Conservation (phyloP, 176 grass and related monocot species). For the Eleusine coracana region DNA sequence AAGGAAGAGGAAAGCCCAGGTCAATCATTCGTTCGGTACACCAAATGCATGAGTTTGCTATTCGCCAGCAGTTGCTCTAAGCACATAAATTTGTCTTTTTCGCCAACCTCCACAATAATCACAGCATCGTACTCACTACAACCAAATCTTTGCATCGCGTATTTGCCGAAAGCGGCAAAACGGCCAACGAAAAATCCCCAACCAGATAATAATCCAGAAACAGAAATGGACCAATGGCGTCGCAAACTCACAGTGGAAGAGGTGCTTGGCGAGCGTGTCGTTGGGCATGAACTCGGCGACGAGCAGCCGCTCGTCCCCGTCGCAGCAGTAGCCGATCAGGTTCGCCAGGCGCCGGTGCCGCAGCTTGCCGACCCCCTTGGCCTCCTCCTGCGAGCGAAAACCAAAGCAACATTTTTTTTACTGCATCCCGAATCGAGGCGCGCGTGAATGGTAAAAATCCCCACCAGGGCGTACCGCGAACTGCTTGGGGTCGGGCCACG, state of each 20-base stretch:
- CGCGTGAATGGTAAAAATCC: not conserved
- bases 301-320: constrained; percentile 95
- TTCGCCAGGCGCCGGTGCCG: constrained; percentile 78
- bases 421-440: not conserved
- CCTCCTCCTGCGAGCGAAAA: constrained; percentile 75
- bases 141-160: not conserved
- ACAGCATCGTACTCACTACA: not conserved
- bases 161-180: not conserved
- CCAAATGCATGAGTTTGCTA: constrained; percentile 37
- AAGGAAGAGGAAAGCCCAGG: constrained; percentile 15
- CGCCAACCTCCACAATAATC: constrained; percentile 16
- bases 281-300: constrained; percentile 98
- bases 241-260: constrained; percentile 85
- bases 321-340: constrained; percentile 98
- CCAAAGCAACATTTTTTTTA: not conserved
- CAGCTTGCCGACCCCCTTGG: constrained; percentile 82
- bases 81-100: constrained; percentile 13
- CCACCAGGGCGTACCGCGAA: constrained; percentile 61
- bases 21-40: constrained; percentile 52
- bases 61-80: constrained; percentile 38
- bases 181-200: not conserved
- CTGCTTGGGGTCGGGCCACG: constrained; percentile 97
- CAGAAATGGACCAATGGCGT: constrained; percentile 6
- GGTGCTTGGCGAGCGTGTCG: constrained; percentile 95
- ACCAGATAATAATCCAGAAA: constrained; percentile 15